These are phyloP conservation scores for Tricholoma furcatifolium DNA, from an alignment of 768 basidiomycete genomes.

Conservation along the genomic window DNA sequence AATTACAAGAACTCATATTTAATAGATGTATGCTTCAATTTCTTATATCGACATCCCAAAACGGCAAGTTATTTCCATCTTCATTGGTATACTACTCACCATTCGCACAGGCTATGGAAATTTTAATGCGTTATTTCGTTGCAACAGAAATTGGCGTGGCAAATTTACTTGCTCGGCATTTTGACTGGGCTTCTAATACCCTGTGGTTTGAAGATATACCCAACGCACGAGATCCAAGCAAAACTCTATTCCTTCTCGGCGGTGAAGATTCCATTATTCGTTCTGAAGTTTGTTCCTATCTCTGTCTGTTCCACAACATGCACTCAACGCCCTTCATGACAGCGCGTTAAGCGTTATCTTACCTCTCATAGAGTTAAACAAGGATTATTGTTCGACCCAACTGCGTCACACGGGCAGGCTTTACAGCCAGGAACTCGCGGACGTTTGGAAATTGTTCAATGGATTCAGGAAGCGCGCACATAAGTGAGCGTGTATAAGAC, in stretches of 20 bases:
- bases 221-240: conserved; percentile 63
- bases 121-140: conserved; percentile 86
- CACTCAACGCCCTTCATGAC: neutral
- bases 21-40: conserved; percentile 87
- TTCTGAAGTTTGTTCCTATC: conserved; percentile 48
- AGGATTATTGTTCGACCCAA: conserved; percentile 62
- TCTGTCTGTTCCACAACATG: neutral
- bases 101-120: conserved; percentile 60
- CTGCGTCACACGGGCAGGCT: conserved; percentile 63
- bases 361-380: conserved; percentile 70
- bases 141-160: conserved; percentile 86
- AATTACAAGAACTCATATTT: neutral
- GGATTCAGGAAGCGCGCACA: conserved; percentile 43
- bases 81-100: neutral
- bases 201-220: conserved; percentile 92
- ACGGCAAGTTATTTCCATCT: conserved; percentile 44
- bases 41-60: conserved; percentile 70
- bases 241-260: conserved; percentile 77
- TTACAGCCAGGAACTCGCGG: conserved; percentile 51
- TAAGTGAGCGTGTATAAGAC: neutral
- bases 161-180: conserved; percentile 79
- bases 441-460: conserved; percentile 57
- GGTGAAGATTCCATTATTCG: conserved; percentile 80
- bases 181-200: conserved; percentile 85
- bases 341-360: conserved; percentile 77